phyloP scores from a whole-genome alignment of 805 yeast species.

The Teunomyces atbi region DNA sequence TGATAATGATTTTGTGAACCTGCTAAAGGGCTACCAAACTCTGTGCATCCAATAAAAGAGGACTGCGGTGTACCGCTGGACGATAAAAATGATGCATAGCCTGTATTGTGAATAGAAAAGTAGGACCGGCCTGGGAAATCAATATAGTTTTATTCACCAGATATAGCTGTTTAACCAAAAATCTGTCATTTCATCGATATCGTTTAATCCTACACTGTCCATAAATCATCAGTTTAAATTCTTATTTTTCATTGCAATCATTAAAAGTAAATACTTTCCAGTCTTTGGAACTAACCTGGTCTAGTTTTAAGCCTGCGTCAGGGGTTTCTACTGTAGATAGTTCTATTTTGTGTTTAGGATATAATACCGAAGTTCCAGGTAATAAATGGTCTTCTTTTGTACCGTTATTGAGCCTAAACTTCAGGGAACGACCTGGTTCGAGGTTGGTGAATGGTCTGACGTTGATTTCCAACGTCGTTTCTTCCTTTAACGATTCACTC shows the following conservation, averaged over 20 bases:
- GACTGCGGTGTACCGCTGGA: too few relatives aligned
- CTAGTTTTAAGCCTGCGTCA: conserved; percentile 1
- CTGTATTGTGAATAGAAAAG: too few relatives aligned
- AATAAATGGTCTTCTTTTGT: background rate
- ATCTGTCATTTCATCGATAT: background rate
- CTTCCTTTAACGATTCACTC: background rate
- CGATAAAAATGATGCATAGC: too few relatives aligned
- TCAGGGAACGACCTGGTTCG: conserved; percentile 5
- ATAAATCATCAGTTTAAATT: background rate
- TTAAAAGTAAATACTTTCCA: conserved; percentile 9
- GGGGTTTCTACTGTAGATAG: background rate
- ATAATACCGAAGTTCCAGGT: conserved; percentile 10
- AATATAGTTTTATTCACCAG: too few relatives aligned
- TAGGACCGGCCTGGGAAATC: too few relatives aligned
- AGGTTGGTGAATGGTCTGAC: conserved; percentile 9
- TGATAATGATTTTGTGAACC: too few relatives aligned
- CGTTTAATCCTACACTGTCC: background rate
- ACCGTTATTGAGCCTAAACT: conserved; percentile 5
- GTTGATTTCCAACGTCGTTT: conserved; percentile 4
- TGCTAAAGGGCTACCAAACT: too few relatives aligned
- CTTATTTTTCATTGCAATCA: background rate
- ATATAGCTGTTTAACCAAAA: background rate
- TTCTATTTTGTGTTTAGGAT: conserved; percentile 1
- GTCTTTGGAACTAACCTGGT: conserved; percentile 7
- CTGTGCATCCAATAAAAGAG: too few relatives aligned